These are phyloP conservation scores for Cicer arietinum DNA, from an alignment of 306 rosid genomes.

Conservation along the genomic window DNA sequence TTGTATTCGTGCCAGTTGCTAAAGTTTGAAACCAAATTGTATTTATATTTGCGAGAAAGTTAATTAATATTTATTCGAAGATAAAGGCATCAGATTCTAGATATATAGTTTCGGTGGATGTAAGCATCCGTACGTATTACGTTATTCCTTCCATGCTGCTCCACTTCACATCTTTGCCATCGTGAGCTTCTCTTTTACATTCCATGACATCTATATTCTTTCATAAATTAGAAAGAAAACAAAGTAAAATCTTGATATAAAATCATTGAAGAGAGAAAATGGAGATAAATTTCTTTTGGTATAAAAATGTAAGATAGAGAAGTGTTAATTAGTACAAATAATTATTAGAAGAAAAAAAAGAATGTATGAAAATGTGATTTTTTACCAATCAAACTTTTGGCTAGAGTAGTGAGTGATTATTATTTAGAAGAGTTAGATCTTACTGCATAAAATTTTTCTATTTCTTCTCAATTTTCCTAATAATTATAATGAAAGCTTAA, in stretches of 20 bases:
- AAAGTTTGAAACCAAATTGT: background rate
- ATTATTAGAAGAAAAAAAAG: too few species aligned
- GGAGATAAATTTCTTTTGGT: too few species aligned
- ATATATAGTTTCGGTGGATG: background rate
- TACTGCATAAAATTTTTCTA: too few species aligned
- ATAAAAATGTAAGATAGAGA: too few species aligned
- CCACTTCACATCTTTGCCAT: background rate
- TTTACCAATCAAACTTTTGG: fast-evolving
- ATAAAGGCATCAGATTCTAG: conserved; percentile 25
- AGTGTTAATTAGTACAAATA: too few species aligned
- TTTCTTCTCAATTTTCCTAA: too few species aligned
- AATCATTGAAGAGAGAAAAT: too few species aligned
- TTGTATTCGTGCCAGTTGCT: conserved; percentile 3
- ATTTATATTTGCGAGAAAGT: background rate
- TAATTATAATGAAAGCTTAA: too few species aligned
- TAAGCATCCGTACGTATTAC: background rate
- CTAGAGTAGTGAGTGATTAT: too few species aligned
- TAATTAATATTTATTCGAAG: conserved; percentile 15
- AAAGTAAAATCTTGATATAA: too few species aligned
- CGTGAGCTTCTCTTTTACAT: background rate
- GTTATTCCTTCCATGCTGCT: conserved; percentile 27
- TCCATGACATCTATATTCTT: background rate
- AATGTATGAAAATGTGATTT: too few species aligned
- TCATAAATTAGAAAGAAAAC: background rate
- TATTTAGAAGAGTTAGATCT: too few species aligned